Evolutionary conservation across 2,329 filamentous ascomycete species (phyloP).

Genomic region (Fonsecaea monophora): DNA sequence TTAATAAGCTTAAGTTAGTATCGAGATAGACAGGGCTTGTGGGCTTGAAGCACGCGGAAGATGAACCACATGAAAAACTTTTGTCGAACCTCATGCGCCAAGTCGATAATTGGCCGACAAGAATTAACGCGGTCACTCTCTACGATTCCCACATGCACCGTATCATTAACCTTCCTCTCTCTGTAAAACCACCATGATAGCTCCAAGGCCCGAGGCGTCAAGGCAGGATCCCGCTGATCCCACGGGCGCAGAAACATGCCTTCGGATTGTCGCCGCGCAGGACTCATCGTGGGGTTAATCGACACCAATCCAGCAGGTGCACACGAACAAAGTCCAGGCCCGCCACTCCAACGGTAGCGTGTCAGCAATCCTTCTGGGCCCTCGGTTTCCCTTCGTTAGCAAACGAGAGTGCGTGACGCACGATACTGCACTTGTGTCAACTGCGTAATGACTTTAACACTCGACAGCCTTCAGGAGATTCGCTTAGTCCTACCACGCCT

Average conservation of each 20-base stretch:
- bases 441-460: neutral
- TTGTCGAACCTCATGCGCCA: neutral
- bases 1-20: slow-evolving; percentile 1
- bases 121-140: neutral
- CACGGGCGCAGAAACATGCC: neutral
- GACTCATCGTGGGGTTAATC: neutral
- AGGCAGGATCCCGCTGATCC: neutral
- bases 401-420: too few species aligned
- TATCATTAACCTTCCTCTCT: too few species aligned
- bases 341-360: neutral
- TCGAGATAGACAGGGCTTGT: neutral
- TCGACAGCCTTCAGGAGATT: neutral
- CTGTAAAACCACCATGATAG: neutral
- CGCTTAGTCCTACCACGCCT: neutral
- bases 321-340: neutral
- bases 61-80: neutral
- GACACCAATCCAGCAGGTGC: neutral
- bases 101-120: neutral
- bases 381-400: too few species aligned
- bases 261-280: neutral
- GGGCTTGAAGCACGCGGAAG: neutral
- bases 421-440: too few species aligned
- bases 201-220: neutral
- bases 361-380: neutral
- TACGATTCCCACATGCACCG: too few species aligned